phyloP scores from a whole-genome alignment of 441 rosid species.

The Lepidium campestre region DNA sequence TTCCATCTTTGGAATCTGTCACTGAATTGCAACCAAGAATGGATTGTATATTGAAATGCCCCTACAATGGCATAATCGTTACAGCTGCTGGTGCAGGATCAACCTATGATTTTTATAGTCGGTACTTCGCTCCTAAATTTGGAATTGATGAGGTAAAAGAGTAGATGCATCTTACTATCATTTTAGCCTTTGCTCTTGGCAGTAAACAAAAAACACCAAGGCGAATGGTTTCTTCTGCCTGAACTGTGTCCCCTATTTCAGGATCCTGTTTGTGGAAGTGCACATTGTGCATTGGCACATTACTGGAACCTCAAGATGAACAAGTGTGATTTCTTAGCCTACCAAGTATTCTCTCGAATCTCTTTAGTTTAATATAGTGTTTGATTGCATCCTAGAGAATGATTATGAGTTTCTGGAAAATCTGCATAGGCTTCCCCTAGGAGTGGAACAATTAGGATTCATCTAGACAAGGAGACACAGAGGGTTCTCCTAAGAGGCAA shows the following conservation, averaged over 20 bases:
- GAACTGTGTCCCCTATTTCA: slow-evolving; percentile 18
- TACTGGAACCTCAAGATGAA: slow-evolving; percentile 67
- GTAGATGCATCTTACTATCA: not conserved
- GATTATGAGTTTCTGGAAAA: not conserved
- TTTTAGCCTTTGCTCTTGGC: not conserved
- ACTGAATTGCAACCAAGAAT: slow-evolving; percentile 41
- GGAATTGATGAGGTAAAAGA: slow-evolving; percentile 37
- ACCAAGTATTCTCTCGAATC: slow-evolving; percentile 40
- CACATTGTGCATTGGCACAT: slow-evolving; percentile 61
- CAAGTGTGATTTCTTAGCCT: slow-evolving; percentile 49
- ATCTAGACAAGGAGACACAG: slow-evolving; percentile 42
- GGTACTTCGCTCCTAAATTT: slow-evolving; percentile 54
- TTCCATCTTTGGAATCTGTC: slow-evolving; percentile 58
- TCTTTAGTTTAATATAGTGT: not conserved
- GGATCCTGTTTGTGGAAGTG: slow-evolving; percentile 81
- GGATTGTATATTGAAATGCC: slow-evolving; percentile 47
- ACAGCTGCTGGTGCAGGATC: slow-evolving; percentile 50
- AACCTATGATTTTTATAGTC: slow-evolving; percentile 61
- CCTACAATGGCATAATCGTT: slow-evolving; percentile 54
- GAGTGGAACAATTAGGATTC: slow-evolving; percentile 50
- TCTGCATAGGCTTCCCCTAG: slow-evolving; percentile 61
- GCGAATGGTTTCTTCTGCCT: not conserved
- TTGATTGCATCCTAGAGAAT: not conserved
- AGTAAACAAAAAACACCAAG: not conserved
- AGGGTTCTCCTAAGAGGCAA: slow-evolving; percentile 62